Percentiles rank a stretch among this genome's conserved stretches.
Conservation (phyloP, 1,284 basidiomycete species). For the Exobasidium cylindrosporum region DNA sequence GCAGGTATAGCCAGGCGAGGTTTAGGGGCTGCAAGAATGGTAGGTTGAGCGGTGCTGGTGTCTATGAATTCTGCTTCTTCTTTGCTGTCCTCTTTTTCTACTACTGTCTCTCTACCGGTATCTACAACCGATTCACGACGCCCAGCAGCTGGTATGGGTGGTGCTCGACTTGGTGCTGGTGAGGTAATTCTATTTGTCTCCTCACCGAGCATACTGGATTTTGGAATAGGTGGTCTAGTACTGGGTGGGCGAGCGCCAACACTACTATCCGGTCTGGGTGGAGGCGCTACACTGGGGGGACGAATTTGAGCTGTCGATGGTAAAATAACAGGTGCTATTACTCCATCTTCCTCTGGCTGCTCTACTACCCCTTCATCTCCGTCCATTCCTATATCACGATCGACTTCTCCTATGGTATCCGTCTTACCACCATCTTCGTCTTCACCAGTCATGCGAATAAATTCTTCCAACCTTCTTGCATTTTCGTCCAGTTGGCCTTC, state of each 20-base stretch:
- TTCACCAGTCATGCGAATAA: constrained; percentile 14
- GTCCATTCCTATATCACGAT: neutral
- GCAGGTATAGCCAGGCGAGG: constrained; percentile 33
- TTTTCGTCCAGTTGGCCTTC: constrained; percentile 32
- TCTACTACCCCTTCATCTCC: constrained; percentile 1
- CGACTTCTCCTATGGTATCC: neutral
- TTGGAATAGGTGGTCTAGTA: constrained; percentile 36
- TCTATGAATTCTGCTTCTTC: constrained; percentile 8
- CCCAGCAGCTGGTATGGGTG: neutral
- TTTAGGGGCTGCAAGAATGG: constrained; percentile 32
- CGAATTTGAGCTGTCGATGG: neutral
- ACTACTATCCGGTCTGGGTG: constrained; percentile 21
- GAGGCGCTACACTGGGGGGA: constrained; percentile 14
- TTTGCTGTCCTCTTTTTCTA: neutral
- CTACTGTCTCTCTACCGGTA: neutral
- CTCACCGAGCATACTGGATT: constrained; percentile 17
- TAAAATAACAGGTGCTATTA: neutral
- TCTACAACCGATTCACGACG: neutral
- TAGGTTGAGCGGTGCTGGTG: neutral
- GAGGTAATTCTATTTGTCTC: neutral
- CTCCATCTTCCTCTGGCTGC: neutral
- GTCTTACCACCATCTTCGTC: neutral
- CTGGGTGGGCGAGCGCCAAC: constrained; percentile 23
- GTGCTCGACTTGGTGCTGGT: constrained; percentile 12
- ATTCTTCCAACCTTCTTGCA: constrained; percentile 33